Evolutionary conservation across 2,329 filamentous ascomycete species (phyloP).

Genomic region (Cladophialophora psammophila): DNA sequence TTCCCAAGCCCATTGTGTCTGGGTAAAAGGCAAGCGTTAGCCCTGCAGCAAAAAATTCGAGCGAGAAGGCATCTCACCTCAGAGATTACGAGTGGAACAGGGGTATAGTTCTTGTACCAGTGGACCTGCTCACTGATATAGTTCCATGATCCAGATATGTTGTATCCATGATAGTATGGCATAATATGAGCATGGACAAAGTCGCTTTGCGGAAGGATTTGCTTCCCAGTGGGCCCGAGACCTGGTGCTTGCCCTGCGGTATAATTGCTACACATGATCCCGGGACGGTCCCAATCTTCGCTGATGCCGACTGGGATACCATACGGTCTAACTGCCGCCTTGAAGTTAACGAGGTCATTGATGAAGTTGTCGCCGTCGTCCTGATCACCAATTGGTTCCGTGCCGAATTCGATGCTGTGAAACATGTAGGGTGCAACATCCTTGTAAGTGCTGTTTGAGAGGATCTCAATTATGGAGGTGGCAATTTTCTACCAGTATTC

Average conservation of each 20-base stretch:
- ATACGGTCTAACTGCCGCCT: constrained; percentile 15
- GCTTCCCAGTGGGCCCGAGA: constrained; percentile 16
- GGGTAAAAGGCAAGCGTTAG: not conserved
- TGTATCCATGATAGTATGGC: constrained; percentile 26
- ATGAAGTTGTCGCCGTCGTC: constrained; percentile 23
- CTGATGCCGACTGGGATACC: constrained; percentile 23
- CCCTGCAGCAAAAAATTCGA: not conserved
- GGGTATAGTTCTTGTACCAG: constrained; percentile 27
- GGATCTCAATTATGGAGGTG: constrained; percentile 21
- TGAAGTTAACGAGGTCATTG: constrained; percentile 19
- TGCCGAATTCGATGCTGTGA: constrained; percentile 24
- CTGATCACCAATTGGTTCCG: constrained; percentile 19
- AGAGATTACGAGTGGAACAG: constrained; percentile 20
- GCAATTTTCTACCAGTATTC: constrained; percentile 22
- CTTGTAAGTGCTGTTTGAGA: constrained; percentile 18
- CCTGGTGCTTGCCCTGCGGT: constrained; percentile 15
- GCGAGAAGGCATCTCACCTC: constrained; percentile 7
- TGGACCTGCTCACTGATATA: constrained; percentile 20
- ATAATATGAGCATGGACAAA: constrained; percentile 24
- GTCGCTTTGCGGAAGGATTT: constrained; percentile 22
- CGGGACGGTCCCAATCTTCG: constrained; percentile 24
- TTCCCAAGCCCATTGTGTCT: constrained; percentile 28
- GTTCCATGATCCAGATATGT: constrained; percentile 17
- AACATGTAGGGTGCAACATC: constrained; percentile 21
- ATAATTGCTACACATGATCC: constrained; percentile 18